Evolutionary conservation across 306 rosid genomes (phyloP).

Genomic region (Prunus mume): DNA sequence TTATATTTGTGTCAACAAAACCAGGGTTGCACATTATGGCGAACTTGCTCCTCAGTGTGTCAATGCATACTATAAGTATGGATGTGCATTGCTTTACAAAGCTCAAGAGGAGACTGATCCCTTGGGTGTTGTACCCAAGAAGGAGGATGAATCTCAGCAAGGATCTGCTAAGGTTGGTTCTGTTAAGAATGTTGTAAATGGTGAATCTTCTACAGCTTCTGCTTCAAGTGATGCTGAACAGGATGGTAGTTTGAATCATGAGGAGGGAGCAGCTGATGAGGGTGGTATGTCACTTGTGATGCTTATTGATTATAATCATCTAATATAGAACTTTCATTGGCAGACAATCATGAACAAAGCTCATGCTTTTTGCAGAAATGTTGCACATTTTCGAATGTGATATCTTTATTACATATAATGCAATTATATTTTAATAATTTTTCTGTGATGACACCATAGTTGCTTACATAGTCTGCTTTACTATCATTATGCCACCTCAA

Average conservation of each 20-base stretch:
- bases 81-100: conserved; percentile 80
- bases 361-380: not conserved
- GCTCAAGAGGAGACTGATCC: conserved; percentile 99
- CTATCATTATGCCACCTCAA: not conserved
- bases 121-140: conserved; percentile 78
- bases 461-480: not conserved
- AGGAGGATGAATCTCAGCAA: conserved; percentile 58
- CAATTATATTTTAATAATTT: not conserved
- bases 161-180: conserved; percentile 55
- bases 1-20: conserved; percentile 18
- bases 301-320: not conserved
- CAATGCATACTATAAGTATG: conserved; percentile 75
- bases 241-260: conserved; percentile 40
- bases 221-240: conserved; percentile 48
- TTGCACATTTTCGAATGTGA: not conserved
- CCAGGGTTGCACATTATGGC: conserved; percentile 72
- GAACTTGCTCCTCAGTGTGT: conserved; percentile 93
- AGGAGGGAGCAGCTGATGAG: conserved; percentile 52
- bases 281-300: conserved; percentile 43
- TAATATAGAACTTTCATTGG: not conserved
- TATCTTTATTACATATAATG: not conserved
- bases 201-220: conserved; percentile 67
- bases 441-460: not conserved
- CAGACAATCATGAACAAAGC: not conserved
- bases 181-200: conserved; percentile 52